Conservation (phyloP, 1,284 basidiomycete species). For the Erythrobasidium hasegawianum region DNA sequence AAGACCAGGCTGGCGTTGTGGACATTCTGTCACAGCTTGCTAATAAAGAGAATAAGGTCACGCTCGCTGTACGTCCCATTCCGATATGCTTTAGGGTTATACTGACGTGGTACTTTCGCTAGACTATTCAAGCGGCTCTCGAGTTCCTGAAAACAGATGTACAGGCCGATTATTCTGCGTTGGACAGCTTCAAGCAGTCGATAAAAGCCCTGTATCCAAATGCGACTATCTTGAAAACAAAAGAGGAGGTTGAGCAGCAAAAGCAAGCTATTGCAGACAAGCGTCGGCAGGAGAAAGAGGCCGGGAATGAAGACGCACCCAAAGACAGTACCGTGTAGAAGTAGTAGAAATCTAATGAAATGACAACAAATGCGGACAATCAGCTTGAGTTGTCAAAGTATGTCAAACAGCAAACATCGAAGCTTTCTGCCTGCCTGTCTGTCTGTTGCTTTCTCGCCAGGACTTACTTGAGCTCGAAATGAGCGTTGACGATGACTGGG, state of each 20-base stretch:
- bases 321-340: conserved; percentile 1
- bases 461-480: background rate
- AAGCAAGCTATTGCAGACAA: conserved; percentile 2
- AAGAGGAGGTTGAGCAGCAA: background rate
- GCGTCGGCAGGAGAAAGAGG: conserved; percentile 41
- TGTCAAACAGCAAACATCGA: no score
- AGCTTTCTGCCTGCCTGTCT: no score
- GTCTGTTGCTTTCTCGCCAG: background rate
- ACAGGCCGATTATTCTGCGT: conserved; percentile 53
- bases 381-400: no score
- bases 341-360: no score
- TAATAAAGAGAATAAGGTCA: conserved; percentile 53
- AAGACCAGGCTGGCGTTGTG: conserved; percentile 58
- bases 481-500: background rate
- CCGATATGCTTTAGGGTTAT: no score
- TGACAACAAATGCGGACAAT: no score
- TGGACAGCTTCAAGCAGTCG: conserved; percentile 59
- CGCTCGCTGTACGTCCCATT: conserved; percentile 57
- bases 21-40: conserved; percentile 58
- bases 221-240: conserved; percentile 63
- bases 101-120: no score
- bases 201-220: conserved; percentile 58
- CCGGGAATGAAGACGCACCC: conserved; percentile 62
- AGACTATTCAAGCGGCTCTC: conserved; percentile 6
- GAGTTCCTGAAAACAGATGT: conserved; percentile 59